Evolutionary conservation across 768 basidiomycete species (phyloP), one percentile per base, ranked within the genome.

Genomic region (Tephrocybe rancida): DNA sequence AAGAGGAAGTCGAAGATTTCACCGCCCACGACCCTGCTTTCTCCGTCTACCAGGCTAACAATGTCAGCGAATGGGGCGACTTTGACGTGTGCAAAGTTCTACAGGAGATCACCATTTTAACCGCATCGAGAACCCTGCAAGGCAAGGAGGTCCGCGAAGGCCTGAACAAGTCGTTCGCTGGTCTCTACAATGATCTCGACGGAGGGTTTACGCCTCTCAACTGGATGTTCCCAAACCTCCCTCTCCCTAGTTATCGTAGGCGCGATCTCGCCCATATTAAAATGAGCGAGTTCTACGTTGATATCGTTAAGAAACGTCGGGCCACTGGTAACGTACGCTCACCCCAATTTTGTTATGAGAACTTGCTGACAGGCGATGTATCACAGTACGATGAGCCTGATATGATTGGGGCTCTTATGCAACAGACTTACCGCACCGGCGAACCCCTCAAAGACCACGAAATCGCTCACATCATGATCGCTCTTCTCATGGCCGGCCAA

Each of bases 401-500:
- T 67, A 97, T 98, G 90, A 91, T 98, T 63, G 81, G 88, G 13
- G 87, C 95, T 1, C 82, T 99, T 18, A 81, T 87, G 71, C 79
- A 85, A 56, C 90, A 95, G 66, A 81, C 76, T 46, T 98, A 99
- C 73, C 89, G 90, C 58, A 79, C 83, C 61, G 97, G 97, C 51
- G 77, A 80, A 41, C 66, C 78, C 2, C 79, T 98, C 35, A 81
- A 78, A 56, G 95, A 99, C 65, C 87, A 90, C 60, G 93, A 98
- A 70, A 89, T 98, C 55, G 95, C 97, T 0, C 97, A 98, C 67
- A 95, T 99, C 66, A 86, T 99, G 88, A 99, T 98, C 64, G 97
- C 97, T 14, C 83, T 99, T 42, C 86, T 99, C 58, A 98, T 99
- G 97, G 97, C 97, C 39, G 97, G 97, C 34, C 97, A 99, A 73